Percentiles rank a stretch among this genome's conserved stretches.
Evolutionary conservation across 2,329 filamentous ascomycete genomes (phyloP).

Genomic region (Pezizomycotina sp.): DNA sequence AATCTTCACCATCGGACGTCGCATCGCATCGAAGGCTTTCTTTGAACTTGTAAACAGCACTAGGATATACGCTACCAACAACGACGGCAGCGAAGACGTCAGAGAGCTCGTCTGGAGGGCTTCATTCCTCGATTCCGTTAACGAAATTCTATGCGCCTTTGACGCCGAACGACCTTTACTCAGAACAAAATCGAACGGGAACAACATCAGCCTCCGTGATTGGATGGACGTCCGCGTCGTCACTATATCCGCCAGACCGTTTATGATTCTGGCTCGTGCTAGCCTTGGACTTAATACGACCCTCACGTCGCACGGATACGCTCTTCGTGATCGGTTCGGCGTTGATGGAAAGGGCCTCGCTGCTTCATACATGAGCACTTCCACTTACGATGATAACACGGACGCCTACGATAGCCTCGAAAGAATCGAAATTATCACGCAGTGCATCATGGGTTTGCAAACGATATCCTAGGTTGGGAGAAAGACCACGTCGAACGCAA

Average conservation of each 20-base stretch:
- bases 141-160: slow-evolving; percentile 23
- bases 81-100: slow-evolving; percentile 1
- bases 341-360: too few relatives aligned
- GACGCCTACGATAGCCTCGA: slow-evolving; percentile 20
- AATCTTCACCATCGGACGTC: slow-evolving; percentile 10
- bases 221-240: slow-evolving; percentile 25
- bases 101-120: slow-evolving; percentile 18
- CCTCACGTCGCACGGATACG: slow-evolving; percentile 22
- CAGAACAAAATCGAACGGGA: too few relatives aligned
- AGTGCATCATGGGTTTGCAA: slow-evolving; percentile 23
- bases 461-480: slow-evolving; percentile 26
- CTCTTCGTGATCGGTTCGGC: too few relatives aligned
- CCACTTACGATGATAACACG: too few relatives aligned
- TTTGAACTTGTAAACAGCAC: slow-evolving; percentile 21
- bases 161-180: slow-evolving; percentile 23
- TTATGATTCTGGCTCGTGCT: slow-evolving; percentile 24
- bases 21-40: slow-evolving; percentile 20
- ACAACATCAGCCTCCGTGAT: slow-evolving; percentile 19
- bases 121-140: slow-evolving; percentile 21
- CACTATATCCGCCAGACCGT: slow-evolving; percentile 25
- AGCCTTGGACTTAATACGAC: slow-evolving; percentile 21
- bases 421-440: slow-evolving; percentile 22
- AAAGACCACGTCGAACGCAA: slow-evolving; percentile 21
- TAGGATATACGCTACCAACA: slow-evolving; percentile 19
- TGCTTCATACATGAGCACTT: too few relatives aligned